Base-by-base conservation (phyloP, 1,284 basidiomycete species). In the Rhizoctonia solani region DNA sequence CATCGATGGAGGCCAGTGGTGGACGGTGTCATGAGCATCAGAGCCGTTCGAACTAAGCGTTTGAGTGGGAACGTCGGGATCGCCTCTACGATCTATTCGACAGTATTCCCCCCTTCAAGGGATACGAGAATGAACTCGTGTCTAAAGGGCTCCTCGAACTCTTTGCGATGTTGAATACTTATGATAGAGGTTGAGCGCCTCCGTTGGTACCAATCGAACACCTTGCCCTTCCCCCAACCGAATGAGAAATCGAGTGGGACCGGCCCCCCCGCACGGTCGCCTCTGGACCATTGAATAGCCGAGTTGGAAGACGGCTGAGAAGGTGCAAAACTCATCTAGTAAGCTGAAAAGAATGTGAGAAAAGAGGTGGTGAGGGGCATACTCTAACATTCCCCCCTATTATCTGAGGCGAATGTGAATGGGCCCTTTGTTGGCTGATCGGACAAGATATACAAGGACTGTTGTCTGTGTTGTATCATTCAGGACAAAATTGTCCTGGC, bases 21-120 rank as follows among this genome's bases (percentile, higher is more conserved):
- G 63, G 27, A 66, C 25, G 14, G 63, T 66, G 47, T 54, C 63
- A 42, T 66, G 50, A 66, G 63, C 63, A 27, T 66, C 42, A 11
- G 63, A 66, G 19, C 63, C 63, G 27, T 42, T 44, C 16, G 50
- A 32, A 37, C 63, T 50, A 34, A 66, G 52, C 25, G 63, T 66
- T 47, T 66, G 63, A n/a, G 63, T 66, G 46, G 63, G 63, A 66
- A 66, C 34, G 13, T 66, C 53, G 63, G 63, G 63, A 16, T 66
- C 63, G 39, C 63, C 63, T 54, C 52, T 44, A 1, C 63, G 50
- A 37, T 66, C 63, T 19, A 66, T 16, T 34, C 63, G 63, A 25
- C 41, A 66, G 21, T 54, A 46, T 16, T 29, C 41, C 63, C 52
- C 4, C 52, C 50, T 37, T 66, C 50, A 52, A 66, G 63, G 14